Evolutionary conservation across 1,284 basidiomycete species (phyloP).

Genomic region (Puccinia horiana): DNA sequence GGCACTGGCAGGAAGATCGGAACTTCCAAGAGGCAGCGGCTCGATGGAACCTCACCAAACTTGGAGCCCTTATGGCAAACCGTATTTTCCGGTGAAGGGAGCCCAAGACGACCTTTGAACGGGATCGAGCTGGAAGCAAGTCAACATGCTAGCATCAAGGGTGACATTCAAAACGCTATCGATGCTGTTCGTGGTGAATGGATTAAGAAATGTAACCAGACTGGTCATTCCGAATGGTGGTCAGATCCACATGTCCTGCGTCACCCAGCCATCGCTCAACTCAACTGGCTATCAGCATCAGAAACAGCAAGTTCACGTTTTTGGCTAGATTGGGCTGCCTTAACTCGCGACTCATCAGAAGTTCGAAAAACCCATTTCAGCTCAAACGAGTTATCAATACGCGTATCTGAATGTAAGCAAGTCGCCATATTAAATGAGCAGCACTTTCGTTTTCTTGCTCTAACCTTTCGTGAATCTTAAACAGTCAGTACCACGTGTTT

Average conservation of each 20-base stretch:
- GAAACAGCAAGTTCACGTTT: background rate
- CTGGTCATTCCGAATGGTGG: conserved; percentile 47
- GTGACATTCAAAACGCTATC: conserved; percentile 11
- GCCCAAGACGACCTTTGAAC: background rate
- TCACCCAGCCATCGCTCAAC: background rate
- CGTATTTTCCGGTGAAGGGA: background rate
- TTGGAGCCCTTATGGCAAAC: background rate
- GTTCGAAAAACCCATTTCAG: conserved; percentile 6
- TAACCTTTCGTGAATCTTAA: background rate
- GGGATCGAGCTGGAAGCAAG: conserved; percentile 21
- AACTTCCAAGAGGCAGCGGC: conserved; percentile 1
- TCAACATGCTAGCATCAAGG: conserved; percentile 27
- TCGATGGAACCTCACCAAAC: background rate
- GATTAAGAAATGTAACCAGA: conserved; percentile 3
- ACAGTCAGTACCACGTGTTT: conserved; percentile 6
- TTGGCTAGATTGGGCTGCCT: conserved; percentile 18
- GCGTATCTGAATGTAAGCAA: conserved; percentile 30
- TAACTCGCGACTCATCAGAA: conserved; percentile 25
- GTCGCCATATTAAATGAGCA: background rate
- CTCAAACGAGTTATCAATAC: background rate
- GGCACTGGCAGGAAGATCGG: background rate
- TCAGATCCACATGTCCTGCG: background rate
- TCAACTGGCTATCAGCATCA: background rate
- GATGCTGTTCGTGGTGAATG: conserved; percentile 23
- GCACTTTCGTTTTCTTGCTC: no score